Evolutionary conservation across 495 filamentous ascomycete genomes (phyloP).

Genomic region (Cenococcum geophilum): DNA sequence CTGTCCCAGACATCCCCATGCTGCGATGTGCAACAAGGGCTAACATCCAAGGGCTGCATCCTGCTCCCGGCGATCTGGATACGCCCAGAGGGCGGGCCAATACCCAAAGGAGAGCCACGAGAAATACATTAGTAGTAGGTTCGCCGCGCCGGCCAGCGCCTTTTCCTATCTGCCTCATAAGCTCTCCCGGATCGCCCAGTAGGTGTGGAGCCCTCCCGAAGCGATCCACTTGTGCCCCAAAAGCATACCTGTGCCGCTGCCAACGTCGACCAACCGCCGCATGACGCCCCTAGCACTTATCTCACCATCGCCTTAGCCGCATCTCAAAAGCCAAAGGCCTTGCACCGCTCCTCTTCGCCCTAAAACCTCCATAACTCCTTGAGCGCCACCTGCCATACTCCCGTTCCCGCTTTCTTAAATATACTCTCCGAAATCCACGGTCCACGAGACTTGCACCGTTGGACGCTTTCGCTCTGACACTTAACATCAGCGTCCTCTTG

Average conservation of each 20-base stretch:
- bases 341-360: constrained; percentile 7
- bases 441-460: background rate
- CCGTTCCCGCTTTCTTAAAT: constrained; percentile 17
- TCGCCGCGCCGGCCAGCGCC: constrained; percentile 8
- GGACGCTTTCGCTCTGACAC: too few relatives aligned
- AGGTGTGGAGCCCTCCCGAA: background rate
- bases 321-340: constrained; percentile 24
- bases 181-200: constrained; percentile 26
- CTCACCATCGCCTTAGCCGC: constrained; percentile 20
- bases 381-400: constrained; percentile 12
- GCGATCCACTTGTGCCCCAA: constrained; percentile 16
- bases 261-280: constrained; percentile 17
- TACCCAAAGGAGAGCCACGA: constrained; percentile 16
- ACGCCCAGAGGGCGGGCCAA: constrained; percentile 6
- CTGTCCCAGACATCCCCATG: constrained; percentile 10
- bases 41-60: constrained; percentile 11
- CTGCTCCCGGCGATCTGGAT: constrained; percentile 27
- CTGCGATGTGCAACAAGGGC: constrained; percentile 30
- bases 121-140: constrained; percentile 27
- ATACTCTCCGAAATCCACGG: constrained; percentile 13
- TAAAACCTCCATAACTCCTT: constrained; percentile 23
- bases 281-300: constrained; percentile 15
- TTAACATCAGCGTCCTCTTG: too few relatives aligned
- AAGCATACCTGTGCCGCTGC: constrained; percentile 5
- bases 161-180: constrained; percentile 9